A percentile compares a stretch with the other conserved stretches of the same genome.
Evolutionary conservation across 257 asterid species (phyloP).

Genomic region (Primulina eburnea): DNA sequence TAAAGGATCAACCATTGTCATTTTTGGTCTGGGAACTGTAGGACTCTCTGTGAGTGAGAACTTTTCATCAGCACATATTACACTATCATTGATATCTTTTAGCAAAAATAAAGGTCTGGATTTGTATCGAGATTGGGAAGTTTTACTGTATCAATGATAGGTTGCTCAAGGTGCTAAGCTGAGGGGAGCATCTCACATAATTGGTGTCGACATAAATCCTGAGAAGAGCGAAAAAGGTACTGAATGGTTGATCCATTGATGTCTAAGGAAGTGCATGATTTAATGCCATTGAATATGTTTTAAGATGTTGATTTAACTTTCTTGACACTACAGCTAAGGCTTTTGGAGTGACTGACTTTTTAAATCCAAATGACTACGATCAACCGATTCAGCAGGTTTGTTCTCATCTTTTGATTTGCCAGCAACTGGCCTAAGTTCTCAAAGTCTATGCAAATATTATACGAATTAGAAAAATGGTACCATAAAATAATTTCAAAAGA

Average conservation of each 20-base stretch:
- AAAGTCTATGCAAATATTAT: not conserved
- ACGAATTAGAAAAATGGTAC: conserved; percentile 8
- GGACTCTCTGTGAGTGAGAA: conserved; percentile 84
- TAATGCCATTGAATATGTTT: conserved; percentile 9
- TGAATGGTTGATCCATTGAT: conserved; percentile 2
- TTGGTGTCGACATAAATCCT: conserved; percentile 79
- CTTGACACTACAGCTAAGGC: conserved; percentile 58
- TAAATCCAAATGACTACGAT: conserved; percentile 68
- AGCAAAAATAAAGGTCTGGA: conserved; percentile 9
- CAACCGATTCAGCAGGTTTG: conserved; percentile 89
- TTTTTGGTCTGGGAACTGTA: conserved; percentile 96
- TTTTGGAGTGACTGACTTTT: conserved; percentile 83
- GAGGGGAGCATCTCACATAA: conserved; percentile 85
- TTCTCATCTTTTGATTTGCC: conserved; percentile 9
- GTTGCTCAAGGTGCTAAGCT: conserved; percentile 92
- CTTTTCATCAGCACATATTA: conserved; percentile 4
- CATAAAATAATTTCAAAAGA: not conserved
- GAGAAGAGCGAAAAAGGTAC: conserved; percentile 66
- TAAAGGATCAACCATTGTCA: conserved; percentile 73
- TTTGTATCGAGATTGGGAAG: not conserved
- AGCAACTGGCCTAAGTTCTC: not conserved
- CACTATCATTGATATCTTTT: conserved; percentile 4
- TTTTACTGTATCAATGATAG: conserved; percentile 34
- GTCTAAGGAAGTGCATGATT: conserved; percentile 10
- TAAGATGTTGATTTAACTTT: conserved; percentile 12